These are phyloP conservation scores for Glutinoglossum americanum DNA, from an alignment of 495 filamentous ascomycete genomes.

Conservation along the genomic window DNA sequence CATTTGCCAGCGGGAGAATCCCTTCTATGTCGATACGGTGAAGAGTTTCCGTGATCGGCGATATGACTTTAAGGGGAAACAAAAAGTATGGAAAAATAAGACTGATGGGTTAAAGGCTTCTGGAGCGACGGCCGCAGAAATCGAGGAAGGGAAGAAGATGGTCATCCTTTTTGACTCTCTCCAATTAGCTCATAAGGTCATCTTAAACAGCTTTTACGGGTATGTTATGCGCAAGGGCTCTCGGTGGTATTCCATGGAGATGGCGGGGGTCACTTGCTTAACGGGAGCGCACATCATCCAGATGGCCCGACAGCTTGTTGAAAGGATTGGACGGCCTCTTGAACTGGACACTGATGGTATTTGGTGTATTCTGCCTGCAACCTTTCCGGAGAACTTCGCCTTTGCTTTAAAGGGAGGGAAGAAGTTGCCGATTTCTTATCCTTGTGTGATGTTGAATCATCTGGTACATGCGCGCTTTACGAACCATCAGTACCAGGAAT, in stretches of 20 bases:
- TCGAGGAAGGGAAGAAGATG: slow-evolving; percentile 97
- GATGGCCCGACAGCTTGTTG: slow-evolving; percentile 83
- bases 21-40: slow-evolving; percentile 95
- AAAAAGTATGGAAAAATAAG: slow-evolving; percentile 97
- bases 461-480: slow-evolving; percentile 89
- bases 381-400: slow-evolving; percentile 89
- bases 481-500: slow-evolving; percentile 87
- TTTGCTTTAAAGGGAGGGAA: slow-evolving; percentile 91
- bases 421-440: slow-evolving; percentile 86
- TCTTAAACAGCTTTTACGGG: slow-evolving; percentile 96
- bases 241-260: slow-evolving; percentile 98
- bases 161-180: slow-evolving; percentile 88
- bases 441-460: slow-evolving; percentile 98
- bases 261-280: slow-evolving; percentile 95
- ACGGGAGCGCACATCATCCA: slow-evolving; percentile 96
- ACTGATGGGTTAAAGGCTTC: slow-evolving; percentile 64
- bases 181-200: slow-evolving; percentile 95
- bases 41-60: slow-evolving; percentile 85
- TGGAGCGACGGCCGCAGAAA: slow-evolving; percentile 51
- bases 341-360: slow-evolving; percentile 99
- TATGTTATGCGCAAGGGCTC: slow-evolving; percentile 99
- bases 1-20: slow-evolving; percentile 95
- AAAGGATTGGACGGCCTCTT: slow-evolving; percentile 77
- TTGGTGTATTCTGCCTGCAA: slow-evolving; percentile 97
- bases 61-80: slow-evolving; percentile 94